Evolutionary conservation across 148 eudicot species (phyloP).

Genomic region (Amaranthus palmeri): DNA sequence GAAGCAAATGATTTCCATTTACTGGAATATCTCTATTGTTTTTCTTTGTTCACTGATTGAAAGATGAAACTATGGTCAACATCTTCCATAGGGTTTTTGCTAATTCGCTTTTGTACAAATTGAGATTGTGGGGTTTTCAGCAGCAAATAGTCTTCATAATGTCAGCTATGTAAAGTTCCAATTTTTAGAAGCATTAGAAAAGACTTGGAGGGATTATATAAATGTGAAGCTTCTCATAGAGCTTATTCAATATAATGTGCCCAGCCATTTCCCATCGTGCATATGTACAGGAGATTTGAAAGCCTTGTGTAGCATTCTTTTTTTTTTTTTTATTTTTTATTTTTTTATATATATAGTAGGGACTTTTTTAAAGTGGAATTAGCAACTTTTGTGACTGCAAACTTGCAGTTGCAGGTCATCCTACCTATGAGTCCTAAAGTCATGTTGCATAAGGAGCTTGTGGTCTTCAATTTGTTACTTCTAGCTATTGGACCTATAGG

Average conservation of each 20-base stretch:
- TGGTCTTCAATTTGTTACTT: no score
- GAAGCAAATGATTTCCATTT: not conserved
- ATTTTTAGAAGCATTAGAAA: not conserved
- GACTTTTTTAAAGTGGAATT: not conserved
- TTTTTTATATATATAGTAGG: not conserved
- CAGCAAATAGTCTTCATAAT: not conserved
- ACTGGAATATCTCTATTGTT: not conserved
- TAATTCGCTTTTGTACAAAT: not conserved
- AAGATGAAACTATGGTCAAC: not conserved
- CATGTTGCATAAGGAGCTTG: no score
- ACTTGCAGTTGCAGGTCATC: not conserved
- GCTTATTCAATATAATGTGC: not conserved
- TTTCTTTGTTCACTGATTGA: not conserved
- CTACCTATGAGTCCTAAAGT: not conserved
- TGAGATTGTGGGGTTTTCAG: not conserved
- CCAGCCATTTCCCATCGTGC: not conserved
- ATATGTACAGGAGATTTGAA: not conserved
- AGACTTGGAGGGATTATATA: not conserved
- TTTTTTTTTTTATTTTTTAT: no score
- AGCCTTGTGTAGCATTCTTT: not conserved
- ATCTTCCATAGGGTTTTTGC: no score
- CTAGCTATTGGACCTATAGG: no score
- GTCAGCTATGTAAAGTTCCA: no score
- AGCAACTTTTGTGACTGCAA: not conserved
- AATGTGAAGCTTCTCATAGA: not conserved